A percentile compares a stretch with the other conserved stretches of the same genome.
These are phyloP conservation scores for Fusarium redolens DNA, from an alignment of 2,329 filamentous ascomycete genomes.

Conservation along the genomic window DNA sequence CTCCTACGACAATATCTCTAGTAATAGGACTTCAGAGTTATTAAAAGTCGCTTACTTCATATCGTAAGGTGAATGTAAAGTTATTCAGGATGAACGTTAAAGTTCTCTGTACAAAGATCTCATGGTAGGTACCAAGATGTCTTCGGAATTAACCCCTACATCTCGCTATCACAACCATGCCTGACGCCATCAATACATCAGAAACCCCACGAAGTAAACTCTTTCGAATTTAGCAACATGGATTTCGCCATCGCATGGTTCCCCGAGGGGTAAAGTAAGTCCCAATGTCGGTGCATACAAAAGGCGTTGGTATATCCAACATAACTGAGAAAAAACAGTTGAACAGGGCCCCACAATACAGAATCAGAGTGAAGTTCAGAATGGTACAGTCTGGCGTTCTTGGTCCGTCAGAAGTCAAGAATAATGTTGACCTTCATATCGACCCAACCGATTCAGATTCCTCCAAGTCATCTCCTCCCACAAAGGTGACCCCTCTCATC, in stretches of 20 bases:
- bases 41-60: neutral
- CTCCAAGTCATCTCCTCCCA: neutral
- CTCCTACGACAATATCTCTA: too few relatives aligned
- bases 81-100: too few relatives aligned
- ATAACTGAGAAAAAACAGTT: neutral
- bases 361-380: fast-evolving
- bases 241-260: neutral
- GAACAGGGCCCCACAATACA: too few relatives aligned
- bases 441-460: neutral
- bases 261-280: neutral
- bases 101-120: too few relatives aligned
- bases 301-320: neutral
- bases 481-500: neutral
- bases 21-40: neutral
- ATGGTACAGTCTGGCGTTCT: neutral
- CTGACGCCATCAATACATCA: neutral
- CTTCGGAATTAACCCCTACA: neutral
- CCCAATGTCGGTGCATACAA: neutral
- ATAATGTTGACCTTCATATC: neutral
- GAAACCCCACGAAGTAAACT: neutral
- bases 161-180: neutral
- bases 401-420: neutral
- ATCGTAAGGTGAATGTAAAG: too few relatives aligned
- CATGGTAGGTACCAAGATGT: too few relatives aligned
- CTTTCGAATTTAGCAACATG: neutral